Evolutionary conservation across 768 basidiomycete species (phyloP), one percentile per base, ranked within the genome.

Genomic region (Tulasnella sp.): DNA sequence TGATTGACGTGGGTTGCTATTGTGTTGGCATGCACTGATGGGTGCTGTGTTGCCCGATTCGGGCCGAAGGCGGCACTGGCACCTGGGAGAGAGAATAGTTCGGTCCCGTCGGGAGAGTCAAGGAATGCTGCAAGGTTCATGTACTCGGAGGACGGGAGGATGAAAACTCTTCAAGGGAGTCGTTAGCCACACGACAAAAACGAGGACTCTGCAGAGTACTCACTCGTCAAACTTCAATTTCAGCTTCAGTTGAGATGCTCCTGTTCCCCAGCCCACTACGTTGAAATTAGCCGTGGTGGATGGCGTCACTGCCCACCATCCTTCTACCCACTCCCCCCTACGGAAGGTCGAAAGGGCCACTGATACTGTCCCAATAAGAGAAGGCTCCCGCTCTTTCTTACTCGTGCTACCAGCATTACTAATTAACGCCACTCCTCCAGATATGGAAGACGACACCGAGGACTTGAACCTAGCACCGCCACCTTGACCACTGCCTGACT

Each of bases 221-320:
- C 59, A 87, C 85, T 92, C 90, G 58, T 85, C 78, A 8, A 91
- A 80, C 59, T 76, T 72, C 49, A 91, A 66, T 63, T 82, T 83
- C 63, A 92, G 69, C 48, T 81, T 76, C 41, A 91, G 69, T 63
- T 91, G 87, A 35, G 89, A 17, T 29, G 42, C 89, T 5, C 80
- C 75, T 25, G 17, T 36, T 41, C 59, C 27, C 12, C 52, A 41
- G 34, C 60, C 63, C 6, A 58, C 29, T 14, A 42, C 35, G 54
- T 62, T 60, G 0, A 53, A 36, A 29, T 51, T 55, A 8, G 27
- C 23, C 14, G 40, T 25, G 0, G 40, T 34, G 1, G 63, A 60
- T 45, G 62, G 55, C 49, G 65, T 70, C 2, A 89, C 78, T 12
- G 87, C 84, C 68, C 82, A 91, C 86, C 86, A 92, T 12, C 89